phyloP scores from a whole-genome alignment of 75 land plant species.

The Adiantum capillusveneris region DNA sequence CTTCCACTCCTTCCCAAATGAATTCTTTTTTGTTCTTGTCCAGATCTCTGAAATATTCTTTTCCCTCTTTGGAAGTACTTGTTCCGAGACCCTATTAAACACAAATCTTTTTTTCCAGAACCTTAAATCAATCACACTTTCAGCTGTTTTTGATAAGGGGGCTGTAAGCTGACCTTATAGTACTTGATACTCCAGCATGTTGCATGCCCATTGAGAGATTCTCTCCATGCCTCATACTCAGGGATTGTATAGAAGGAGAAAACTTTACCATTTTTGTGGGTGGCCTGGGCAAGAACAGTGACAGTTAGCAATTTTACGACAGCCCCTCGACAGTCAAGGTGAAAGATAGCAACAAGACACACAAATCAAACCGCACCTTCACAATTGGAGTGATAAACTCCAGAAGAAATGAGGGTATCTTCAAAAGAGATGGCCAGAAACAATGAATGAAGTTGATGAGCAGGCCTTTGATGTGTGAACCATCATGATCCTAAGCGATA shows the following conservation, averaged over 20 bases:
- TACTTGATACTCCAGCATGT: slow-evolving; percentile 90
- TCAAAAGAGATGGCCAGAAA: slow-evolving; percentile 93
- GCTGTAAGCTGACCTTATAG: slow-evolving; percentile 67
- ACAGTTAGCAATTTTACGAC: slow-evolving; percentile 69
- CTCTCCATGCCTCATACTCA: slow-evolving; percentile 93
- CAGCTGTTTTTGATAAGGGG: not conserved
- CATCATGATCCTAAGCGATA: slow-evolving; percentile 95
- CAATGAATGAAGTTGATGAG: slow-evolving; percentile 93
- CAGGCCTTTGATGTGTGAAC: slow-evolving; percentile 95
- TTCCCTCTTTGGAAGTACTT: slow-evolving; percentile 83
- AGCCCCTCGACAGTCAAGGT: no score
- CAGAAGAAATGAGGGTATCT: slow-evolving; percentile 77
- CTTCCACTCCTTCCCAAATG: not conserved
- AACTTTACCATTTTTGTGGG: slow-evolving; percentile 45
- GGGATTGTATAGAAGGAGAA: slow-evolving; percentile 89
- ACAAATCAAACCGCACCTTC: slow-evolving; percentile 50
- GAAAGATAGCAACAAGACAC: no score
- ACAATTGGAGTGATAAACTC: slow-evolving; percentile 98
- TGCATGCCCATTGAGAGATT: slow-evolving; percentile 53
- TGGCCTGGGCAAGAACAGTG: slow-evolving; percentile 50
- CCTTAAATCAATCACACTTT: not conserved
- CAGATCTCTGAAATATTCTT: slow-evolving; percentile 74
- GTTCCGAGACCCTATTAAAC: slow-evolving; percentile 86
- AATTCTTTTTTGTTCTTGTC: slow-evolving; percentile 80
- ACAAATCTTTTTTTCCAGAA: not conserved